Base-by-base conservation (phyloP, 495 filamentous ascomycete species). In the Penicillium paxilli region DNA sequence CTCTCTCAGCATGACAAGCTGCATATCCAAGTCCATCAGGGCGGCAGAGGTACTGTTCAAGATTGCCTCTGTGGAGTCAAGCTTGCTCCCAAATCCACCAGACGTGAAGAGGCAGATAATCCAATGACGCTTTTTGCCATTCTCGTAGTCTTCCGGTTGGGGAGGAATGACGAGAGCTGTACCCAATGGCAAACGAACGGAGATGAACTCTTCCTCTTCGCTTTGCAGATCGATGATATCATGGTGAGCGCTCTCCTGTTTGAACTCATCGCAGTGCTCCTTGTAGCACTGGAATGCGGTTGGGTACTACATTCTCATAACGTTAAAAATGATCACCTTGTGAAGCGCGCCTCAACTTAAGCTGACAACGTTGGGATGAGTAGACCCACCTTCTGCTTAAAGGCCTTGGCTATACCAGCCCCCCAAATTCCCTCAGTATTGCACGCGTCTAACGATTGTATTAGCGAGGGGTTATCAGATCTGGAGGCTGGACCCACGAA, bases 41-140 rank as follows among this genome's bases (percentile, higher is more conserved):
- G 79, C 78, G 17, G 67, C 57, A 25, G 48, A 50, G 0, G 77
- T 79, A 23, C 70, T 71, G 6, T 60, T 65, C 11, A 76, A 22
- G 37, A 82, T 76, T 9, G 56, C 42, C 0, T 69, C 57, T 1
- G 60, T 55, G 2, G 58, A 42, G 22, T 67, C 68, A 4, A 64
- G 60, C 5, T 24, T 52, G 0, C 48, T 49, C 1, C 78, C 77
- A 48, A 67, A 77, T 0, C 55, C 54, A 0, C 41, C 16, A 0
- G 72, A 77, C 0, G 76, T 80, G 35, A 82, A 80, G 0, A 82
- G 64, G 42, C 79, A 82, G 11, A 78, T 63, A 7, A 82, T 68
- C 76, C 77, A 82, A 26, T 78, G 75, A 10, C 49, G 54, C 25
- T 67, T 71, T 6, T 45, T 52, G 11, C 32, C 37, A 10, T 47